A percentile compares a stretch with the other conserved stretches of the same genome.
These are phyloP conservation scores for Flaveria bidentis DNA, from an alignment of 129 eudicot genomes.

Conservation along the genomic window DNA sequence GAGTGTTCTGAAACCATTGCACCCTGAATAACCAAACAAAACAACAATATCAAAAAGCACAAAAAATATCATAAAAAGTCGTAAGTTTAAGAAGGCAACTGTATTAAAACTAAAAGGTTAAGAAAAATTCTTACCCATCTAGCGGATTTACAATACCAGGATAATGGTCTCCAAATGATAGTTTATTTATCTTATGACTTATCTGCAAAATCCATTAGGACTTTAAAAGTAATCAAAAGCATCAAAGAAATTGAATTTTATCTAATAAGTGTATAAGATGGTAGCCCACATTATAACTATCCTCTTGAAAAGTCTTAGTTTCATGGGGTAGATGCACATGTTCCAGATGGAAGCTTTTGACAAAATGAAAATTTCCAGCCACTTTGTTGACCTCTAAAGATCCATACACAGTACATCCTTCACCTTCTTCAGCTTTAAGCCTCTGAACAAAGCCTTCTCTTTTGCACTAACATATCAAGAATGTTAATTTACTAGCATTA, in stretches of 20 bases:
- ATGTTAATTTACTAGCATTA: constrained; percentile 1
- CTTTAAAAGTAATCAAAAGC: constrained; percentile 13
- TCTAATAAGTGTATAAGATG: constrained; percentile 15
- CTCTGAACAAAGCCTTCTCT: constrained; percentile 89
- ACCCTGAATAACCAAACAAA: constrained; percentile 44
- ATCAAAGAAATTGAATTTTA: not conserved
- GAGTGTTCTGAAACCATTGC: constrained; percentile 56
- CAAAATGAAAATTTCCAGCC: constrained; percentile 92
- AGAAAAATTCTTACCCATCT: constrained; percentile 63
- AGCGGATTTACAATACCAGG: constrained; percentile 93
- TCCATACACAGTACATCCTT: constrained; percentile 92
- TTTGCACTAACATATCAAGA: constrained; percentile 60
- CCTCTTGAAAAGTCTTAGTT: constrained; percentile 49
- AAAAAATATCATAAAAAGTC: not conserved
- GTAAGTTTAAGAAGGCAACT: not conserved
- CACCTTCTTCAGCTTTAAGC: constrained; percentile 90
- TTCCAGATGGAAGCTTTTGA: constrained; percentile 80
- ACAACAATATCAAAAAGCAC: not conserved
- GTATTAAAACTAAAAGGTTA: not conserved
- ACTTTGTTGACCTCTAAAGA: constrained; percentile 84
- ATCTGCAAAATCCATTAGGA: constrained; percentile 52
- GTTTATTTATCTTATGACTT: constrained; percentile 81
- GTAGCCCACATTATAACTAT: constrained; percentile 68
- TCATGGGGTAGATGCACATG: constrained; percentile 46
- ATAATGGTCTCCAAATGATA: constrained; percentile 75